phyloP scores from a whole-genome alignment of 2,329 filamentous ascomycete species.

The Claviceps capensis region DNA sequence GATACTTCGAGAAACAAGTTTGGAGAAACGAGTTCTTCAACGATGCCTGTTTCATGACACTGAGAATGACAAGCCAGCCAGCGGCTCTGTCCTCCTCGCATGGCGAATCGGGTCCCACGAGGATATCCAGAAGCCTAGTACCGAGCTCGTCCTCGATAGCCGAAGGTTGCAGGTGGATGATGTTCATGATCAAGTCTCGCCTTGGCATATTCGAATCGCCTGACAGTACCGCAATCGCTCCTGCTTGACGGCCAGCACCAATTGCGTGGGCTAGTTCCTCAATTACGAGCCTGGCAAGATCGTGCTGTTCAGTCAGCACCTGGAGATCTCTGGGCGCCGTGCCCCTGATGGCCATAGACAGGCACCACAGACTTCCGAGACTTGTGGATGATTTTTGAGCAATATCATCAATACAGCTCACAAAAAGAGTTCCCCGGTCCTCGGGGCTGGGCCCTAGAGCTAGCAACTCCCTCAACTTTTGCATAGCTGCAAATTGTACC shows the following conservation, averaged over 20 bases:
- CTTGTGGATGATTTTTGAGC: slow-evolving; percentile 46
- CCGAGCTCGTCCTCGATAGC: slow-evolving; percentile 50
- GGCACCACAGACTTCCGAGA: slow-evolving; percentile 59
- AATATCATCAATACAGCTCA: slow-evolving; percentile 56
- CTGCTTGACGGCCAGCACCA: slow-evolving; percentile 14
- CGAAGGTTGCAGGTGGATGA: slow-evolving; percentile 47
- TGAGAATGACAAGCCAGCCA: slow-evolving; percentile 56
- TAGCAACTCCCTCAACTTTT: slow-evolving; percentile 48
- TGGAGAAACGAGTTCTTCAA: slow-evolving; percentile 42
- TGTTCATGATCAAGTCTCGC: slow-evolving; percentile 40
- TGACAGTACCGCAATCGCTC: slow-evolving; percentile 30
- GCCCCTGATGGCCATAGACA: slow-evolving; percentile 35
- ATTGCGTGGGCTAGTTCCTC: slow-evolving; percentile 49
- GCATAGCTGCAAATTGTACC: slow-evolving; percentile 49
- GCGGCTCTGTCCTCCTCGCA: slow-evolving; percentile 46
- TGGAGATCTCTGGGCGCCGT: slow-evolving; percentile 37
- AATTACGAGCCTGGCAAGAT: slow-evolving; percentile 47
- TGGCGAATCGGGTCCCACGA: slow-evolving; percentile 52
- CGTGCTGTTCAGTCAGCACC: slow-evolving; percentile 44
- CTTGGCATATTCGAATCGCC: slow-evolving; percentile 37
- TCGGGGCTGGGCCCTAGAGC: slow-evolving; percentile 36
- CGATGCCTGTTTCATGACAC: slow-evolving; percentile 24
- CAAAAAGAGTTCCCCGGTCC: slow-evolving; percentile 49
- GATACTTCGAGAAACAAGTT: slow-evolving; percentile 39
- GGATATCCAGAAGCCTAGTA: slow-evolving; percentile 53